Evolutionary conservation across 2,329 filamentous ascomycete species (phyloP), one percentile per base, ranked within the genome.

Genomic region (Pseudocercospora cruenta): DNA sequence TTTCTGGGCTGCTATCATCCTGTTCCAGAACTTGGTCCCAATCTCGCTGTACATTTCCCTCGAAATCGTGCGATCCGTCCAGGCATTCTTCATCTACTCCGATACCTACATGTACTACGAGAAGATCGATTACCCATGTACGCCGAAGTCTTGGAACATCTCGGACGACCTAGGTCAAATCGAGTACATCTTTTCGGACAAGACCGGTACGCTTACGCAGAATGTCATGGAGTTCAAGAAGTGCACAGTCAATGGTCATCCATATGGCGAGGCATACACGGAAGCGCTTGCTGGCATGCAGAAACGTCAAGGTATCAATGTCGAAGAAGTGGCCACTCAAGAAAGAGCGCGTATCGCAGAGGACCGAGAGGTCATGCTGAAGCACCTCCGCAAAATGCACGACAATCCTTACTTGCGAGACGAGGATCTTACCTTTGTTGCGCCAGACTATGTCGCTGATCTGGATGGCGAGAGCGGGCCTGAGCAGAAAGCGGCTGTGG

Each of bases 221-320:
- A 96, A 96, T 77, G 91, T 96, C 61, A 96, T 96, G 95, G 96
- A 99, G 78, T 99, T 98, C 87, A 99, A 98, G 80, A 99, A 99
- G 80, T 93, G 91, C 63, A 96, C 94, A 0, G 90, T 99, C 80
- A 98, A 98, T 74, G 94, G 94, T n/a, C 87, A 95, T 67, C 89
- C 94, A 0, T 99, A 99, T 72, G 95, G 96, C 68, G 95, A 99
- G 81, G 95, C 95, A 0, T 99, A 97, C 75, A 99, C 96, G 0
- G 95, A 99, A 79, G 95, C 95, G 0, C 92, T 97, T 79, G 92
- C 94, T 60, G 95, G 95, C 64, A 95, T 99, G 92, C 93, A 96
- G 77, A 93, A 94, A 79, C 88, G 95, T 67, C 83, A 94, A 79
- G 95, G 95, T 58, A 86, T 97, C 59, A 89, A 98, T 75, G 90